Base-by-base conservation (phyloP, 257 asterid species). In the Avicennia marina region DNA sequence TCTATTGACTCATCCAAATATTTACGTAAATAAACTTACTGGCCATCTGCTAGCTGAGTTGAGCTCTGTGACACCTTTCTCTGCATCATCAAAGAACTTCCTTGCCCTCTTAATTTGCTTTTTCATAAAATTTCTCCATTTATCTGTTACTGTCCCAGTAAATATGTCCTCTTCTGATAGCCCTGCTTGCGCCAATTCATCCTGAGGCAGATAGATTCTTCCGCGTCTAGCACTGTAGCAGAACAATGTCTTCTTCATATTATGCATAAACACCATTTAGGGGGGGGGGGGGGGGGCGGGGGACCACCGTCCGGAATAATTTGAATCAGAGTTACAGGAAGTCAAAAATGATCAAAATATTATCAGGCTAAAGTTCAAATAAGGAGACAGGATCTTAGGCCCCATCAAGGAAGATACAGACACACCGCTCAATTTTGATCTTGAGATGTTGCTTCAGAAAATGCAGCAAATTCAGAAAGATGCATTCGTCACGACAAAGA, bases 1-100 rank as follows among this genome's bases (percentile, higher is more conserved):
- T n/a, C n/a, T n/a, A n/a, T n/a, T n/a, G n/a, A n/a, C n/a, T n/a
- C n/a, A n/a, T n/a, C n/a, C n/a, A n/a, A n/a, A n/a, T n/a, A n/a
- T n/a, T n/a, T n/a, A n/a, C n/a, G n/a, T n/a, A n/a, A n/a, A n/a
- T n/a, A n/a, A n/a, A 36, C 94, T 82, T 77, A 89, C 99, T 2
- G 99, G 99, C 97, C 95, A 93, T 84, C 99, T 73, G 44, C 99
- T 93, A 13, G 95, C 97, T 3, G 95, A 62, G 73, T 84, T 86
- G 72, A 93, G 96, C 73, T 93, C 85, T 13, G 79, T 72, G 34
- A 93, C 94, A 2, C 91, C 96, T 18, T 61, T 70, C 75, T 93
- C 96, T 3, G 99, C 91, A 70, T 93, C 90, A 56, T 82, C 93
- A 26, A 86, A 93, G 80, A 89, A 93, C 58, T 82, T 86, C 59